Percentiles rank a stretch among this genome's conserved stretches.
These are phyloP conservation scores for Rhodotorula toruloides DNA, from an alignment of 768 basidiomycete species.

Conservation along the genomic window DNA sequence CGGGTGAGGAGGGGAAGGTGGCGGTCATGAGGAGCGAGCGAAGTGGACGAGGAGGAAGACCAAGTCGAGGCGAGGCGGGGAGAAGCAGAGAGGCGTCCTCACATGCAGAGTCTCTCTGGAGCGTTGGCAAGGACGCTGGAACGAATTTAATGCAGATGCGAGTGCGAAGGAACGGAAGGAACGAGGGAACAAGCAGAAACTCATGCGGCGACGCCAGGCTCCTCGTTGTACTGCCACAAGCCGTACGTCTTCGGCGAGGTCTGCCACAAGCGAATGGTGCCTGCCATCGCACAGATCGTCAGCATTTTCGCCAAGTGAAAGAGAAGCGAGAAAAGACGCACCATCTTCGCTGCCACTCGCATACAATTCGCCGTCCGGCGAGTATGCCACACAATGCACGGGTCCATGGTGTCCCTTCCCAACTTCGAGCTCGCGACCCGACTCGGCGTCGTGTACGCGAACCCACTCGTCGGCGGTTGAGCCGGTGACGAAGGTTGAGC, in stretches of 20 bases:
- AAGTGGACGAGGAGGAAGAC: too few relatives aligned
- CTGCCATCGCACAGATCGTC: slow-evolving; percentile 48
- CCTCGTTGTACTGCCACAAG: slow-evolving; percentile 52
- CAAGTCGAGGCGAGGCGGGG: too few relatives aligned
- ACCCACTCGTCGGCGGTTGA: slow-evolving; percentile 92
- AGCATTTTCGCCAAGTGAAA: slow-evolving; percentile 59
- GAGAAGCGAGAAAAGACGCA: slow-evolving; percentile 34
- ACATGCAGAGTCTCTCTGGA: too few relatives aligned
- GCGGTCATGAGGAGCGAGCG: too few relatives aligned
- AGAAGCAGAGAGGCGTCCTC: too few relatives aligned
- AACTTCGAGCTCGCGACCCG: slow-evolving; percentile 83
- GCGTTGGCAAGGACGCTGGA: too few relatives aligned
- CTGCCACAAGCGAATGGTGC: slow-evolving; percentile 95
- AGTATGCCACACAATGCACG: slow-evolving; percentile 61
- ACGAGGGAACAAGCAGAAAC: too few relatives aligned
- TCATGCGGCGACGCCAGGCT: neutral
- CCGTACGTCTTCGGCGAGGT: slow-evolving; percentile 81
- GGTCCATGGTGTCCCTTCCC: slow-evolving; percentile 97
- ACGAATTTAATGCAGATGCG: too few relatives aligned
- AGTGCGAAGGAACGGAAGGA: too few relatives aligned
- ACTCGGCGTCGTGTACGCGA: slow-evolving; percentile 73
- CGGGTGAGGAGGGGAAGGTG: too few relatives aligned
- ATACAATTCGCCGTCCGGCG: slow-evolving; percentile 95
- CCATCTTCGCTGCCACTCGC: slow-evolving; percentile 85
- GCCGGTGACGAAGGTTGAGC: slow-evolving; percentile 89